Base-by-base conservation (phyloP, 2,329 filamentous ascomycete species). In the Dactylella cylindrospora region DNA sequence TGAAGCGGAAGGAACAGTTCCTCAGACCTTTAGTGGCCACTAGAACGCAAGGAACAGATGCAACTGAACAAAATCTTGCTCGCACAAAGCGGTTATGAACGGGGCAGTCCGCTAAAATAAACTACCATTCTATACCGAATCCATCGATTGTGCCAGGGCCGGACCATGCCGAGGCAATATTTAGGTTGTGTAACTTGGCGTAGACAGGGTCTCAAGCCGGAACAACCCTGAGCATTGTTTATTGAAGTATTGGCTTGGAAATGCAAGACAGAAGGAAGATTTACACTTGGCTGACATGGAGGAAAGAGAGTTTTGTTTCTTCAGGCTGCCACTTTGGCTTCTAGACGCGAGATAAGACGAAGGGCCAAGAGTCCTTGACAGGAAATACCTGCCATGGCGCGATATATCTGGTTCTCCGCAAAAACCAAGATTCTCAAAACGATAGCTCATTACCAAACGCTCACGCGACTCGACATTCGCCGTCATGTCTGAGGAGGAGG, bases 381-480 rank as follows among this genome's bases (percentile, higher is more conserved):
- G n/a, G n/a, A 36, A 35, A 47, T 35, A 25, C 44, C 33, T 40
- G 15, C n/a, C 50, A 49, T 38, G n/a, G n/a, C 44, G 28, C 28
- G 36, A 35, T 35, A 49, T 36, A 49, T 13, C 22, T 13, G 38
- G 38, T 20, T 47, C 32, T 45, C 33, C 26, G 41, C 13, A 31
- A 57, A 38, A 57, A 44, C 49, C 44, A 50, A 38, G 36, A 8
- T n/a, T n/a, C n/a, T n/a, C n/a, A n/a, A n/a, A n/a, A n/a, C n/a
- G n/a, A n/a, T 28, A 47, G 31, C 29, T n/a, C 28, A 47, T 26
- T 17, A 19, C 19, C 26, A 19, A n/a, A 46, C 38, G 44, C 23
- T 33, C 44, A 50, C 51, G 51, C 51, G 51, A 55, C 38, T 50
- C 36, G n/a, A n/a, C n/a, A n/a, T n/a, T n/a, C n/a, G n/a, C n/a